Base-by-base conservation (phyloP, 495 filamentous ascomycete species). In the Lasiosphaeria miniovina region DNA sequence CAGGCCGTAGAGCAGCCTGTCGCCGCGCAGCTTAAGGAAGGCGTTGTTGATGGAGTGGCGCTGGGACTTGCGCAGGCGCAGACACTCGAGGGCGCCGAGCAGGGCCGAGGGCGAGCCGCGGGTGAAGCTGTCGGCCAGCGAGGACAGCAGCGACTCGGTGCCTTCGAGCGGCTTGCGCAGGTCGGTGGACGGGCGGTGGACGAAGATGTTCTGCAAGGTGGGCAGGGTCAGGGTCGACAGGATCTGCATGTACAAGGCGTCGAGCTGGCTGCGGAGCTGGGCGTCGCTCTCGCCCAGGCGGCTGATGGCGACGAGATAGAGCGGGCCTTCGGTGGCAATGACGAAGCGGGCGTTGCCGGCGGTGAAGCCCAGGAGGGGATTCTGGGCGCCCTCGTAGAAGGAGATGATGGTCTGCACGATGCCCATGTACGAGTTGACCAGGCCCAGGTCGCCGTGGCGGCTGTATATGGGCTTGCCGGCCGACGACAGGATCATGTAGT, bases 381-480 rank as follows among this genome's bases (percentile, higher is more conserved):
- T 88, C 32, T 88, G 80, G 24, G 85, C 81, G 17, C 86, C 85
- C 68, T 96, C 86, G 67, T 95, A 97, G 75, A 96, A 98, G 4
- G 95, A 96, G 54, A 99, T 95, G 67, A 98, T 93, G 52, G 95
- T 97, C 64, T 98, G 95, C 7, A 96, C 88, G 14, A 97, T 86
- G n/a, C 95, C 95, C 75, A 96, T 92, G 67, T 93, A 96, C 40
- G 87, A 86, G 52, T 91, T 96, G 63, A 97, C 88, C 40, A 98
- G 75, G 17, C 87, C 85, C 61, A 95, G 83, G 61, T 96, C 91
- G 32, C 95, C 95, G 70, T 99, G 91, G 57, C 95, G 82, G 59
- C 90, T 96, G 73, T 91, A 99, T 41, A 99, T 93, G 4, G 95
- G 95, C 69, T 99, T 99, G n/a, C 95, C 95, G 36, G 95, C 94